Evolutionary conservation across 768 basidiomycete genomes (phyloP).

Genomic region (Podaxis sp.): DNA sequence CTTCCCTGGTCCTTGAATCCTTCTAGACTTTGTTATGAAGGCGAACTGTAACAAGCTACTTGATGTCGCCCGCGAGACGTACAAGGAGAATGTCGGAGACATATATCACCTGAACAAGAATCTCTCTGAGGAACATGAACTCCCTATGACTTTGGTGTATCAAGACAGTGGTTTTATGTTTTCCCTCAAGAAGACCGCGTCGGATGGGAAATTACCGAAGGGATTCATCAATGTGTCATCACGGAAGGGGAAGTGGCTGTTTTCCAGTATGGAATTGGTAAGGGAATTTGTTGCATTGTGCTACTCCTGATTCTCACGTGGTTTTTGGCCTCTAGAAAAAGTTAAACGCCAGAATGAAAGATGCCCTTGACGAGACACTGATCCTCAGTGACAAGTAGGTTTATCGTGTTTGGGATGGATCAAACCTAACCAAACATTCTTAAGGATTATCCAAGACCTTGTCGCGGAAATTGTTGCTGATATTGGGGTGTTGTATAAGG

Average conservation of each 20-base stretch:
- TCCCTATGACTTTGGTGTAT: conserved; percentile 68
- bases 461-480: conserved; percentile 66
- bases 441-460: conserved; percentile 78
- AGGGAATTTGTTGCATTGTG: conserved; percentile 17
- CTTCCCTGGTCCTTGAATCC: neutral
- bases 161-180: conserved; percentile 77
- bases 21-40: conserved; percentile 25
- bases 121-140: conserved; percentile 57
- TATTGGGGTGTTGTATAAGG: conserved; percentile 83
- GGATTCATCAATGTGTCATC: conserved; percentile 68
- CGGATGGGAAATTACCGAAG: conserved; percentile 63
- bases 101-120: conserved; percentile 66
- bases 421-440: neutral
- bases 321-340: conserved; percentile 57
- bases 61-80: conserved; percentile 94
- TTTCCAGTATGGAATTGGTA: conserved; percentile 83
- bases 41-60: conserved; percentile 81
- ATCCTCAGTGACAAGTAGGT: conserved; percentile 78
- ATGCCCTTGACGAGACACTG: conserved; percentile 87
- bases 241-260: conserved; percentile 70
- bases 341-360: conserved; percentile 85
- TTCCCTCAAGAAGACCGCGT: conserved; percentile 61
- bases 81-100: conserved; percentile 89
- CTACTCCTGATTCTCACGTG: neutral
- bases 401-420: neutral